Percentiles rank a stretch among this genome's conserved stretches.
These are phyloP conservation scores for Hanseniaspora singularis DNA, from an alignment of 805 yeast genomes.

Conservation along the genomic window DNA sequence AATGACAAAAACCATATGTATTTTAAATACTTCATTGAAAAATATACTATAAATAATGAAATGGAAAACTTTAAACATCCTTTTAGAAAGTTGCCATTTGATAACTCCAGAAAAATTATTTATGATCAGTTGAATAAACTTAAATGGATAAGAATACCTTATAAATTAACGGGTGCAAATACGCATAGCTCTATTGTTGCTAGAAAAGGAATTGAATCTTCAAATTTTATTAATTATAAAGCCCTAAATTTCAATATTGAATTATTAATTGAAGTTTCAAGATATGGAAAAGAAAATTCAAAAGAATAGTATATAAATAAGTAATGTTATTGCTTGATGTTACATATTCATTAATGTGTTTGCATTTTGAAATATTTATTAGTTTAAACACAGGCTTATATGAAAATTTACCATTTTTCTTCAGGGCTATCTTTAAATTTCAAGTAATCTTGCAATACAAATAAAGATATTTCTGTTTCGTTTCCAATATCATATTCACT, in stretches of 20 bases:
- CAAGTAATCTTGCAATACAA: constrained; percentile 53
- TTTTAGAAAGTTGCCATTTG: constrained; percentile 28
- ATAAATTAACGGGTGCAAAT: constrained; percentile 57
- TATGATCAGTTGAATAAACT: constrained; percentile 46
- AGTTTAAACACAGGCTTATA: too few relatives aligned
- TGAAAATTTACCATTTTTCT: constrained; percentile 73
- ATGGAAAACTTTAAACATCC: constrained; percentile 18
- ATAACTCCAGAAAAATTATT: constrained; percentile 32
- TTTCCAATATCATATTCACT: constrained; percentile 53
- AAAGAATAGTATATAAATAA: too few relatives aligned
- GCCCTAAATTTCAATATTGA: constrained; percentile 6
- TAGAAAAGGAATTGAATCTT: constrained; percentile 44
- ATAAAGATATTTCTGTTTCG: constrained; percentile 86
- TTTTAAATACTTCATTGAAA: constrained; percentile 24
- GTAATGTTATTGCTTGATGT: too few relatives aligned
- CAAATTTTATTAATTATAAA: constrained; percentile 6
- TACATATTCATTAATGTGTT: too few relatives aligned
- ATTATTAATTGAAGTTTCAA: constrained; percentile 1
- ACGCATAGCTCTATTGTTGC: constrained; percentile 84
- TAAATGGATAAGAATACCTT: constrained; percentile 68
- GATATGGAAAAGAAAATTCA: too few relatives aligned
- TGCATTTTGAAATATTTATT: too few relatives aligned
- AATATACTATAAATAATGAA: constrained; percentile 20
- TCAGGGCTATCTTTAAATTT: constrained; percentile 70
- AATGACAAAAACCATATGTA: constrained; percentile 6